These are phyloP conservation scores for Cylindrotheca closterium DNA, from an alignment of 108 stramenopile genomes.

Conservation along the genomic window DNA sequence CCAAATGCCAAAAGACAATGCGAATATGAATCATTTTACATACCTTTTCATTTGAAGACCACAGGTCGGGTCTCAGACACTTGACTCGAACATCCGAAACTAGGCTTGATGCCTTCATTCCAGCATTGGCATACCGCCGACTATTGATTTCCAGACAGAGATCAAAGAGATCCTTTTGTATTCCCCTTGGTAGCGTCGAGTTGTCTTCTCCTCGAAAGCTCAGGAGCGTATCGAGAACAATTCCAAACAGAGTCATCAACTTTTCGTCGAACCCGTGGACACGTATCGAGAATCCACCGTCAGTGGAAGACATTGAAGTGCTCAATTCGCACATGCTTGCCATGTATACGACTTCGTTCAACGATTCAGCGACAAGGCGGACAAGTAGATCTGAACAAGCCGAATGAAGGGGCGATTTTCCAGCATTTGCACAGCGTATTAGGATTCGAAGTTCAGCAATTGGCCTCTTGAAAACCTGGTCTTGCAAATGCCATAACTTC, in stretches of 20 bases:
- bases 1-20: not conserved
- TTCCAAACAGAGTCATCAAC: constrained; percentile 50
- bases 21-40: not conserved
- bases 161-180: constrained; percentile 59
- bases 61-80: constrained; percentile 55
- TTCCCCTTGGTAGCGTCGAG: constrained; percentile 44
- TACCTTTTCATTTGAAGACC: constrained; percentile 60
- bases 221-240: constrained; percentile 50
- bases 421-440: constrained; percentile 57
- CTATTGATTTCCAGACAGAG: constrained; percentile 65
- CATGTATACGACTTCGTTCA: constrained; percentile 71
- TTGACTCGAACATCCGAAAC: constrained; percentile 55
- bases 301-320: constrained; percentile 49
- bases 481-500: constrained; percentile 83
- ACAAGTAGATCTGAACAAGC: constrained; percentile 78
- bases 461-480: constrained; percentile 80
- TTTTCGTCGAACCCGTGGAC: constrained; percentile 82
- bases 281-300: constrained; percentile 72
- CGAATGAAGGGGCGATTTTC: constrained; percentile 63
- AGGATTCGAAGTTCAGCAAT: constrained; percentile 72
- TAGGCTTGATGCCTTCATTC: constrained; percentile 59
- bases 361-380: constrained; percentile 56
- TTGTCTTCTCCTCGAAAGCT: constrained; percentile 56
- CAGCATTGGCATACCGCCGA: constrained; percentile 62
- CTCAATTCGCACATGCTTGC: constrained; percentile 75